Evolutionary conservation across 2,329 filamentous ascomycete species (phyloP), one percentile per base, ranked within the genome.

Genomic region (Aspergillus japonicus): DNA sequence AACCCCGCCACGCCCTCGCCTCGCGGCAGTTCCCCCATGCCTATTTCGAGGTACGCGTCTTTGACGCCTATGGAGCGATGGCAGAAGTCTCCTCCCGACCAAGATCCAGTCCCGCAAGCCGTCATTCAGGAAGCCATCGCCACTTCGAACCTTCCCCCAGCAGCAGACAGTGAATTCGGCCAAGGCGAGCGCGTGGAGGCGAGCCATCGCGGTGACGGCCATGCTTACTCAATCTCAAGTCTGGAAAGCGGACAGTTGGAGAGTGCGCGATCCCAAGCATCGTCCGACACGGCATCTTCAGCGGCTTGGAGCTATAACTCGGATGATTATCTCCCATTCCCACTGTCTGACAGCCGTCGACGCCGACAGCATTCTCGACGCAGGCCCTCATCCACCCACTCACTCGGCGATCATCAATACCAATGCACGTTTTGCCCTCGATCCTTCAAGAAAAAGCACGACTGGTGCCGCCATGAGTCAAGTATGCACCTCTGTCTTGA

Each of bases 391-490:
- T 53, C 42, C 11, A 56, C 33, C 10, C 62, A 48, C 26, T 35
- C 57, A 11, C 19, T 57, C 19, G 54, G 54, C 47, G 58, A 62
- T 5, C 60, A 64, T 39, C 64, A 65, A 50, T 75, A 72, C 42
- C 79, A 82, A 58, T 83, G 81, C 65, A 83, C 81, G 1, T 83
- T 83, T 64, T 83, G 81, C 61, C 73, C 72, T 4, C 75, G 79
- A 52, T 77, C 75, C 0, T 83, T 83, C 68, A 76, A 75, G 47
- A 80, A 77, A 47, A 81, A 82, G 59, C 79, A 81, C 57, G 81
- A 83, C 62, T 83, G 81, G 81, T 72, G 74, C 3, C 72, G 81
- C 7, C 81, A 83, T 60, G 81, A 83, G 62, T 82, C 80, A 59
- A 80, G 78, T 19, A 70, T 82, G 2, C 81, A 83, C 63, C 67